A percentile compares a stretch with the other conserved stretches of the same genome.
Evolutionary conservation across 108 stramenopile genomes (phyloP).

Genomic region (Bacterosira constricta): DNA sequence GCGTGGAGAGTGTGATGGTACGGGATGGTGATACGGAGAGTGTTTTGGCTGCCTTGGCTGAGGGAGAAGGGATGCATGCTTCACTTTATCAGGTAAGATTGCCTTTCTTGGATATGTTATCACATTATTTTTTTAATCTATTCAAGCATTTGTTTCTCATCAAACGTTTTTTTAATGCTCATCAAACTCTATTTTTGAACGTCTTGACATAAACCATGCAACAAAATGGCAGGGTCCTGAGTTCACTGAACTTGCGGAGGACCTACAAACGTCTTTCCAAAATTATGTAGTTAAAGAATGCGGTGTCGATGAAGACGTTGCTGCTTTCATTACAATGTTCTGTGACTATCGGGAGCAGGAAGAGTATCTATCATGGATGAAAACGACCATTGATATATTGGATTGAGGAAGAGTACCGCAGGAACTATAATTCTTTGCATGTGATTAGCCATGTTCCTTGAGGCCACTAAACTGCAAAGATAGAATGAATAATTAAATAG

Average conservation of each 20-base stretch:
- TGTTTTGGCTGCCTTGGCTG: conserved; percentile 24
- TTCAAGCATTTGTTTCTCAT: no score
- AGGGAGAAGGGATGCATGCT: conserved; percentile 32
- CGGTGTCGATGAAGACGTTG: conserved; percentile 67
- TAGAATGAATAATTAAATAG: not conserved
- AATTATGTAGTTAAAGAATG: conserved; percentile 62
- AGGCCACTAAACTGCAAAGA: not conserved
- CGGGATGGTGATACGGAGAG: conserved; percentile 47
- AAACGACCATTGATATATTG: conserved; percentile 32
- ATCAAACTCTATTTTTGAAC: no score
- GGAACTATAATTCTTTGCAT: not conserved
- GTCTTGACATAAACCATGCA: no score
- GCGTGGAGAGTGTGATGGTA: conserved; percentile 60
- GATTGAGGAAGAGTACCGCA: conserved; percentile 6
- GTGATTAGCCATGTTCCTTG: no score
- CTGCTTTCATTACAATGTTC: conserved; percentile 77
- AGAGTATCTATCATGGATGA: conserved; percentile 49
- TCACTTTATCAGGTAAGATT: conserved; percentile 55
- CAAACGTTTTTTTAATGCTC: no score
- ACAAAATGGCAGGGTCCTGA: conserved; percentile 61
- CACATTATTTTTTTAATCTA: not conserved
- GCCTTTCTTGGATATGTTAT: not conserved
- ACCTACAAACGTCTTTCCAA: conserved; percentile 66
- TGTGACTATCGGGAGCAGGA: conserved; percentile 75
- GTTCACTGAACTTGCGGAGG: conserved; percentile 74